Percentiles rank a stretch among this genome's conserved stretches.
Evolutionary conservation across 2,329 filamentous ascomycete species (phyloP).

Genomic region (Fonsecaea nubica): DNA sequence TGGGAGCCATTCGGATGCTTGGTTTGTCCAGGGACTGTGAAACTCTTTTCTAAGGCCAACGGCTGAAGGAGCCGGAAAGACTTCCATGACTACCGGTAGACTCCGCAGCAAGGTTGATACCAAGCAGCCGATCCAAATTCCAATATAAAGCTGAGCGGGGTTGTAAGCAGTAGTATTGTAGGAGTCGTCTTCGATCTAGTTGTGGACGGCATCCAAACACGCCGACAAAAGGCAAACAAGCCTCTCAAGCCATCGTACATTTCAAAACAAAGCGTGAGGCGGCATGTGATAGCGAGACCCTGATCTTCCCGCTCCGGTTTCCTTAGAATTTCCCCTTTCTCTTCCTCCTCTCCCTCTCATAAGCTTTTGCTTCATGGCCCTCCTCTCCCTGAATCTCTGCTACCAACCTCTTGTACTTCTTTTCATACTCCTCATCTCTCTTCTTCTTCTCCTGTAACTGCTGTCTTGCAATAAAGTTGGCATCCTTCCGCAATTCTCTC

Average conservation of each 20-base stretch:
- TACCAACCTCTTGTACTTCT: conserved; percentile 90
- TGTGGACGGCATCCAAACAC: background rate
- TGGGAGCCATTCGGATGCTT: background rate
- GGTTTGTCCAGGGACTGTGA: background rate
- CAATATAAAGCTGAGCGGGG: background rate
- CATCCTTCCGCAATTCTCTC: conserved; percentile 92
- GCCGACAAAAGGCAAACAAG: background rate
- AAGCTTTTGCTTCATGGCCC: conserved; percentile 81
- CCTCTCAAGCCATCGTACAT: background rate
- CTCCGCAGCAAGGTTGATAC: background rate
- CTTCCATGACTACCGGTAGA: background rate
- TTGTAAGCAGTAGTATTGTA: background rate
- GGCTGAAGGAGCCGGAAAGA: background rate
- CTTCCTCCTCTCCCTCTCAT: conserved; percentile 82
- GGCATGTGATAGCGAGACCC: background rate
- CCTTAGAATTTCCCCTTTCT: conserved; percentile 66
- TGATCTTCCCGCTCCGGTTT: conserved; percentile 40
- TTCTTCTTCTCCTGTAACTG: conserved; percentile 91
- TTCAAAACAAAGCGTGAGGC: background rate
- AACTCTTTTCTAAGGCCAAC: background rate
- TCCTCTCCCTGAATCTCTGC: conserved; percentile 97
- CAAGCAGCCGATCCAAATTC: background rate
- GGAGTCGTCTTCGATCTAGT: background rate
- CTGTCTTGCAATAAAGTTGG: conserved; percentile 90
- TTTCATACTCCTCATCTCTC: conserved; percentile 90